These are phyloP conservation scores for Suhomyces guaymorum DNA, from an alignment of 1,139 yeast genomes.

Conservation along the genomic window DNA sequence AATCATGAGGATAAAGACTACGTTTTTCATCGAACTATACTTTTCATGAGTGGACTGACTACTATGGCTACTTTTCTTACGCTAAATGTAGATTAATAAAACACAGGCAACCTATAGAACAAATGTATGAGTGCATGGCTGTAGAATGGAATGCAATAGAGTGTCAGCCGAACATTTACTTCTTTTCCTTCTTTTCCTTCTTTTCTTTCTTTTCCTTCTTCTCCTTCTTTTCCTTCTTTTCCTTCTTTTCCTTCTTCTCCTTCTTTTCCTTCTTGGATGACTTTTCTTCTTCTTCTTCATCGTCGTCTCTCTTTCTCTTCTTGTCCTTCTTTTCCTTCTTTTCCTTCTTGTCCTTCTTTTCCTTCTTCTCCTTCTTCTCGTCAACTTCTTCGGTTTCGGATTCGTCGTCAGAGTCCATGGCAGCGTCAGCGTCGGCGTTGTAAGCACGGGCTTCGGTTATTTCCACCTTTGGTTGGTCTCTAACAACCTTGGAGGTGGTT, in stretches of 20 bases:
- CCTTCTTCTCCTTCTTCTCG: slow-evolving; percentile 34
- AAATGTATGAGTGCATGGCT: slow-evolving; percentile 8
- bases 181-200: slow-evolving; percentile 45
- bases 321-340: slow-evolving; percentile 28
- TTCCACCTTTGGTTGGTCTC: slow-evolving; percentile 81
- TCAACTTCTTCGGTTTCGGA: slow-evolving; percentile 52
- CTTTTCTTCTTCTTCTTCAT: slow-evolving; percentile 46
- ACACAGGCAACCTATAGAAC: slow-evolving; percentile 16
- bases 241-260: slow-evolving; percentile 33
- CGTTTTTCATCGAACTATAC: too few species aligned
- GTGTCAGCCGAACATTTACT: slow-evolving; percentile 18
- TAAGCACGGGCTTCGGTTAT: slow-evolving; percentile 82
- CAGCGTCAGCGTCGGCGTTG: slow-evolving; percentile 90
- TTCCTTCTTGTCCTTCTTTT: slow-evolving; percentile 29
- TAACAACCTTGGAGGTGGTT: slow-evolving; percentile 73
- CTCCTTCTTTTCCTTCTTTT: slow-evolving; percentile 28
- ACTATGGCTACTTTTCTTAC: too few species aligned
- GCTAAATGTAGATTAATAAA: slow-evolving; percentile 12
- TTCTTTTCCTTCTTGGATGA: slow-evolving; percentile 30
- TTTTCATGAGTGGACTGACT: too few species aligned
- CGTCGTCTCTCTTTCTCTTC: slow-evolving; percentile 44
- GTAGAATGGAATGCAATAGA: slow-evolving; percentile 12
- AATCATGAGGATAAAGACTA: too few species aligned
- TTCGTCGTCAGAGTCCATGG: slow-evolving; percentile 46
- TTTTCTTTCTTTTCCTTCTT: slow-evolving; percentile 40